These are phyloP conservation scores for Aphanomyces euteiches DNA, from an alignment of 352 stramenopile genomes.

Conservation along the genomic window DNA sequence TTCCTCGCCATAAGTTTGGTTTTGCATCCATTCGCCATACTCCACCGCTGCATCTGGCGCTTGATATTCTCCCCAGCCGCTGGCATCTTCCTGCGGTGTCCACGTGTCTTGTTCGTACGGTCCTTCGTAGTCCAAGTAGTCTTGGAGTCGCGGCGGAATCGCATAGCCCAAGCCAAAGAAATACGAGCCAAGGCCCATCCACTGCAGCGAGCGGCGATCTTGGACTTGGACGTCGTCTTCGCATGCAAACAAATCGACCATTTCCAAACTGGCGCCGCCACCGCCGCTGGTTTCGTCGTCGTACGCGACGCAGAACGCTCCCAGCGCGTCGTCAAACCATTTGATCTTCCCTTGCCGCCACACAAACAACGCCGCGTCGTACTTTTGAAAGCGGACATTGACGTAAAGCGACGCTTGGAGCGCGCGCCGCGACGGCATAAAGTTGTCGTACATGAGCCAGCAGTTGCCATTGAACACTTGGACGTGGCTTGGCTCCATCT, in stretches of 20 bases:
- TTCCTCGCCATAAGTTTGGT: constrained; percentile 38
- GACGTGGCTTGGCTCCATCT: constrained; percentile 41
- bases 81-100: constrained; percentile 3
- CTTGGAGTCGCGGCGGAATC: constrained; percentile 34
- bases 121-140: constrained; percentile 3
- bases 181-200: constrained; percentile 64
- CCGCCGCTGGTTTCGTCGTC: constrained; percentile 35
- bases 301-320: constrained; percentile 54
- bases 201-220: constrained; percentile 49
- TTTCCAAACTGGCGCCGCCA: constrained; percentile 38
- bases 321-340: constrained; percentile 51
- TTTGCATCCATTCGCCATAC: constrained; percentile 31
- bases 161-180: constrained; percentile 56
- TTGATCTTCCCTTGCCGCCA: constrained; percentile 51
- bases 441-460: constrained; percentile 70
- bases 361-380: constrained; percentile 44
- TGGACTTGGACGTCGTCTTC: constrained; percentile 69
- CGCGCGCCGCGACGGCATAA: constrained; percentile 46
- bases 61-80: constrained; percentile 33
- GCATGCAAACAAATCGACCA: constrained; percentile 52
- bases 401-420: constrained; percentile 58
- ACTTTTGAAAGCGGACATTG: constrained; percentile 46
- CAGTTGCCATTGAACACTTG: constrained; percentile 67
- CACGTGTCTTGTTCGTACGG: neutral
- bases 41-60: constrained; percentile 9